A percentile compares a stretch with the other conserved stretches of the same genome.
Evolutionary conservation across 495 filamentous ascomycete species (phyloP).

Genomic region (Neurospora sp.): DNA sequence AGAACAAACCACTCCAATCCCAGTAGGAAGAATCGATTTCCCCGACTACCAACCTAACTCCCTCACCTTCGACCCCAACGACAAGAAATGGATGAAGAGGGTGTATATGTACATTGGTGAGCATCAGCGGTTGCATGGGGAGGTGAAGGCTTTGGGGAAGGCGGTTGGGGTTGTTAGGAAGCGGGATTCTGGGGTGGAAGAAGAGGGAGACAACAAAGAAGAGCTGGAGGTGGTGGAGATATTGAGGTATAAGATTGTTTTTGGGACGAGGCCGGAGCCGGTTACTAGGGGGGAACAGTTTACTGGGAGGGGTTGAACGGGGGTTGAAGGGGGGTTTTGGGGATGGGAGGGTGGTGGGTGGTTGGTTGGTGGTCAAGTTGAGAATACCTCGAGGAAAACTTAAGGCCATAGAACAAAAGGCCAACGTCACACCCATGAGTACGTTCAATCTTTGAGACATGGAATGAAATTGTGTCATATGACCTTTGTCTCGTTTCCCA

Average conservation of each 20-base stretch:
- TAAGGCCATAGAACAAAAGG: no score
- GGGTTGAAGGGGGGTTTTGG: no score
- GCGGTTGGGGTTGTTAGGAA: slow-evolving; percentile 65
- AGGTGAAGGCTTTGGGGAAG: slow-evolving; percentile 73
- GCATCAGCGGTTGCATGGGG: slow-evolving; percentile 82
- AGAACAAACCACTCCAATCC: slow-evolving; percentile 28
- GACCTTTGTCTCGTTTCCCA: neutral
- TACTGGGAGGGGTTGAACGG: neutral
- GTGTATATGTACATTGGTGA: slow-evolving; percentile 81
- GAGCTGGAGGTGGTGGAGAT: slow-evolving; percentile 66
- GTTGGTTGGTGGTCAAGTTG: neutral
- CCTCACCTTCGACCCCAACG: slow-evolving; percentile 22
- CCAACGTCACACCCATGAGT: no score
- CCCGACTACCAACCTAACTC: slow-evolving; percentile 53
- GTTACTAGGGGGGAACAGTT: slow-evolving; percentile 32
- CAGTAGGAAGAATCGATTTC: slow-evolving; percentile 68
- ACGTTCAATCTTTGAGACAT: no score
- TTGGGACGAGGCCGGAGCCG: slow-evolving; percentile 79
- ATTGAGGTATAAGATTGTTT: slow-evolving; percentile 80
- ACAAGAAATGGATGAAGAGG: slow-evolving; percentile 72
- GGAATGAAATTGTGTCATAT: neutral
- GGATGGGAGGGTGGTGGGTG: neutral
- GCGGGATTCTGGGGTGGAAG: neutral
- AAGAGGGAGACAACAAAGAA: slow-evolving; percentile 14
- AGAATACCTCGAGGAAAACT: no score